Conservation (phyloP, 495 filamentous ascomycete genomes). For the Annulohypoxylon stygium region DNA sequence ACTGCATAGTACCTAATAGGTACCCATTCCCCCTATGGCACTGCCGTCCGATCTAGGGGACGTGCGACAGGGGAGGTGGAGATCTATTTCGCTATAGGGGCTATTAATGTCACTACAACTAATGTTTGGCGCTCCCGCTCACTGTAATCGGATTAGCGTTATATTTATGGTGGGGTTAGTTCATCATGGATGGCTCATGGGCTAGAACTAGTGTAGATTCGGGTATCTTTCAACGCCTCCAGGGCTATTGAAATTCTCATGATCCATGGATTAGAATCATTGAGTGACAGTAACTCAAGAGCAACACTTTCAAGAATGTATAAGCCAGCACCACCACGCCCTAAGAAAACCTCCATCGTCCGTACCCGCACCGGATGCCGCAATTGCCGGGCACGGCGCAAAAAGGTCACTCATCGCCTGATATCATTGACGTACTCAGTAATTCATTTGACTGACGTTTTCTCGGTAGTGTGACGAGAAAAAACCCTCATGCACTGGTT, state of each 20-base stretch:
- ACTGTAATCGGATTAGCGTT: conserved; percentile 6
- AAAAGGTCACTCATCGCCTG: neutral
- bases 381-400: conserved; percentile 7
- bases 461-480: conserved; percentile 6
- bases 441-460: neutral
- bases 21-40: no score
- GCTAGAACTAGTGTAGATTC: no score
- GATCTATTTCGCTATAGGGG: no score
- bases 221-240: no score
- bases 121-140: conserved; percentile 12
- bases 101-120: no score
- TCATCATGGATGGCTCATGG: neutral
- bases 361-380: conserved; percentile 4
- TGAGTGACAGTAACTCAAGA: neutral
- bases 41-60: no score
- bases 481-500: neutral
- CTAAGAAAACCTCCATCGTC: neutral
- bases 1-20: no score
- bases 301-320: neutral
- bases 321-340: conserved; percentile 3
- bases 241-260: neutral
- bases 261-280: neutral
- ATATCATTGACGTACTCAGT: neutral
- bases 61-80: neutral
- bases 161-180: neutral